phyloP scores from a whole-genome alignment of 2,329 filamentous ascomycete species.

The Orbilia quercus region DNA sequence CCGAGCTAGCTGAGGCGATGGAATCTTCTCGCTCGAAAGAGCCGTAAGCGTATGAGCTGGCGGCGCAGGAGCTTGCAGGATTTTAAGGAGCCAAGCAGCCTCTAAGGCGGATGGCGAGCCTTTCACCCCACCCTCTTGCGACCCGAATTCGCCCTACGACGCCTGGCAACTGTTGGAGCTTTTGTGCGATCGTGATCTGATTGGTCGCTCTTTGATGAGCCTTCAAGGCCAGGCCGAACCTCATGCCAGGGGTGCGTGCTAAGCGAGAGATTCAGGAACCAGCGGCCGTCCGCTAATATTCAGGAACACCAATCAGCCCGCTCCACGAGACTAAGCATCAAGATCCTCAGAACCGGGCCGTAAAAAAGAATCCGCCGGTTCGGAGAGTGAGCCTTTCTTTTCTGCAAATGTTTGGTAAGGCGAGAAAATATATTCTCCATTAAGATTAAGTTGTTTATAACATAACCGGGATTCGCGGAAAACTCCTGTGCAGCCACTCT shows the following conservation, averaged over 20 bases:
- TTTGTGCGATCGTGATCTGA: constrained; percentile 42
- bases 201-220: constrained; percentile 51
- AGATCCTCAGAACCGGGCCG: constrained; percentile 48
- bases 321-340: constrained; percentile 49
- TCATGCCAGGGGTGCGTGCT: constrained; percentile 38
- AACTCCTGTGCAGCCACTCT: constrained; percentile 11
- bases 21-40: constrained; percentile 22
- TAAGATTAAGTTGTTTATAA: constrained; percentile 3
- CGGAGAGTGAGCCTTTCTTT: constrained; percentile 45
- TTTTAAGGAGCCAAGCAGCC: constrained; percentile 32
- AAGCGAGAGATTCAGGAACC: constrained; percentile 56
- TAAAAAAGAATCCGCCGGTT: constrained; percentile 32
- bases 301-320: constrained; percentile 54
- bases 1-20: constrained; percentile 43
- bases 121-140: constrained; percentile 34
- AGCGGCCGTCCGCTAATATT: constrained; percentile 47
- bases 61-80: constrained; percentile 54
- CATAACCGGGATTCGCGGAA: neutral
- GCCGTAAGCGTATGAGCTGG: constrained; percentile 39
- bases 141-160: constrained; percentile 23
- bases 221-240: constrained; percentile 42
- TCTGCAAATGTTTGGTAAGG: constrained; percentile 21
- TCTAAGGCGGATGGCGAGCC: constrained; percentile 19
- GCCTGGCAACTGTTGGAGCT: constrained; percentile 14
- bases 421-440: constrained; percentile 27